Evolutionary conservation across 768 basidiomycete genomes (phyloP), one percentile per base, ranked within the genome.

Genomic region (Cystoderma amianthinum): DNA sequence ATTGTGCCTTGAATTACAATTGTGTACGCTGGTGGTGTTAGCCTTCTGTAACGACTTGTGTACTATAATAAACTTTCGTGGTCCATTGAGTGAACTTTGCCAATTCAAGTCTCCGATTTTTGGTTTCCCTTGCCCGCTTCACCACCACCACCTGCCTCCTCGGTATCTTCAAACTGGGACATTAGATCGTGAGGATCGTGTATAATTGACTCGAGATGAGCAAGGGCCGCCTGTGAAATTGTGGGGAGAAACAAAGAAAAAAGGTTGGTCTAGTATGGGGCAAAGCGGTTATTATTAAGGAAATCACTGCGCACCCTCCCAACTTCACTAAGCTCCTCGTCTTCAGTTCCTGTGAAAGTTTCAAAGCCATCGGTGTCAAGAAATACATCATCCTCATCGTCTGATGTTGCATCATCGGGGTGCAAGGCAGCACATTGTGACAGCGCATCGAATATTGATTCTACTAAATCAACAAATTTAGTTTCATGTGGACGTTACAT

Each of bases 261-360:
- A 55, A 49, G 45, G 44, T 44, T 52, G 53, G 62, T 75, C 85
- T 85, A 94, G 78, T 94, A 94, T 52, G 91, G 91, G 44, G 77
- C 68, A 65, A 69, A 92, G 63, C 90, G 85, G 57, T 63, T 73
- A 70, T 82, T 63, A 69, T 81, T 81, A 64, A 74, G 54, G 61
- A 85, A 85, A 85, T 85, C 76, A 61, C 82, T 87, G 85, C 91
- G 86, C 82, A 91, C 88, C 84, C 86, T 80, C 69, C 91, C 91
- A 49, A 84, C 85, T 67, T 84, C 82, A 60, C 81, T 86, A 49
- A 92, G 74, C 62, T 92, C 86, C 52, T 89, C 69, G 16, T 65
- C 72, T 42, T 72, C 80, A 36, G 72, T 71, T 19, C 81, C 83
- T 16, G 63, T 66, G 50, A 76, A 74, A 2, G 66, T 64, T 3